Evolutionary conservation across 2,329 filamentous ascomycete species (phyloP).

Genomic region (Calycina herbarum): DNA sequence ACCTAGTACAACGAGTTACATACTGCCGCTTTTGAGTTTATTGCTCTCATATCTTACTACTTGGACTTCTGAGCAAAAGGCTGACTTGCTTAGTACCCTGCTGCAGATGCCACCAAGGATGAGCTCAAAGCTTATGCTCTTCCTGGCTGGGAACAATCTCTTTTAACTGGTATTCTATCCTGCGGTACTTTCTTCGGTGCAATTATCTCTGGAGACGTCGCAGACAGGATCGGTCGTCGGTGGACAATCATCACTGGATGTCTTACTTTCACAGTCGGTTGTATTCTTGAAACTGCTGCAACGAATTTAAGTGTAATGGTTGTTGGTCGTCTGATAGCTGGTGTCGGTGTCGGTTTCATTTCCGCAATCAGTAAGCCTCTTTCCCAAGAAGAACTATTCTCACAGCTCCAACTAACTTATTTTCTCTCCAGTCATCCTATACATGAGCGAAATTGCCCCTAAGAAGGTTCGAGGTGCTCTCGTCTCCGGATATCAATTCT

Average conservation of each 20-base stretch:
- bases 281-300: constrained; percentile 59
- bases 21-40: too few species aligned
- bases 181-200: constrained; percentile 58
- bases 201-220: constrained; percentile 42
- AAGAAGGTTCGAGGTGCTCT: constrained; percentile 74
- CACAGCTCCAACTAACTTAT: too few species aligned
- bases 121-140: constrained; percentile 64
- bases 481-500: constrained; percentile 79
- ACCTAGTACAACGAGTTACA: too few species aligned
- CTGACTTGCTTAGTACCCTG: constrained; percentile 16
- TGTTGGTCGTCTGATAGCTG: constrained; percentile 70
- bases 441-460: constrained; percentile 43
- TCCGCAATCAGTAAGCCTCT: constrained; percentile 64
- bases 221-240: constrained; percentile 26
- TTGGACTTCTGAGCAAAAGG: too few species aligned
- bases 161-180: constrained; percentile 58
- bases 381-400: too few species aligned
- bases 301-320: constrained; percentile 56
- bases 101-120: constrained; percentile 44
- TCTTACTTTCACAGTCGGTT: constrained; percentile 69
- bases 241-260: constrained; percentile 61
- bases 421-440: constrained; percentile 9
- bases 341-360: constrained; percentile 75
- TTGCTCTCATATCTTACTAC: too few species aligned
- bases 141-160: constrained; percentile 61